Percentiles rank a stretch among this genome's conserved stretches.
phyloP scores from a whole-genome alignment of 331 rosid genomes.

The Quercus tomentella region DNA sequence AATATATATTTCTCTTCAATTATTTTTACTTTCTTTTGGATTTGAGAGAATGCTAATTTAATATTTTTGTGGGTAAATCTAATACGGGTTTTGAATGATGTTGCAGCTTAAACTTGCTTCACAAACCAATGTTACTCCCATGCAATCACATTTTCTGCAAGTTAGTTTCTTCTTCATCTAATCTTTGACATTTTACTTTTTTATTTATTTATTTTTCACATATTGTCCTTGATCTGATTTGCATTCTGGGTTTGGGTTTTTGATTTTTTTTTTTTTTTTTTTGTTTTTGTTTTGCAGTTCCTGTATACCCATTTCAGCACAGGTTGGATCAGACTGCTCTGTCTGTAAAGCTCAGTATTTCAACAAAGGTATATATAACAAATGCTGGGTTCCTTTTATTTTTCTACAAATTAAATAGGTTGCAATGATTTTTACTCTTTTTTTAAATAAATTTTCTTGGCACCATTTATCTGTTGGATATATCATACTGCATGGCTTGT shows the following conservation, averaged over 20 bases:
- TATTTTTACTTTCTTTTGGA: not conserved
- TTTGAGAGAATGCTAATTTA: not conserved
- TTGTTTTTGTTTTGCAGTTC: conserved; percentile 26
- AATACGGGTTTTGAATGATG: not conserved
- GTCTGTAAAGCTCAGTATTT: conserved; percentile 47
- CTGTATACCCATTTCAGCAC: conserved; percentile 38
- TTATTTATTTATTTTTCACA: not conserved
- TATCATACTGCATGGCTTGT: not conserved
- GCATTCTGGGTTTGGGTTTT: not conserved
- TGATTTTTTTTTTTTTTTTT: not conserved
- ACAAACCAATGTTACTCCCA: conserved; percentile 62
- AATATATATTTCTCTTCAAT: not conserved
- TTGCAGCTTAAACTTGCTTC: conserved; percentile 61
- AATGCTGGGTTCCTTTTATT: not conserved
- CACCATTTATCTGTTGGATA: not conserved
- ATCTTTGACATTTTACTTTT: not conserved
- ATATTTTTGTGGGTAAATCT: not conserved
- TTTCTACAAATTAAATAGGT: not conserved
- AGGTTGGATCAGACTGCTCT: conserved; percentile 47
- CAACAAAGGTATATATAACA: conserved; percentile 37
- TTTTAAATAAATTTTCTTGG: too few relatives aligned
- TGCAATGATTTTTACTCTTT: not conserved
- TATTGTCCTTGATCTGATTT: not conserved
- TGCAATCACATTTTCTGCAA: conserved; percentile 87
- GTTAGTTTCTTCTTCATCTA: conserved; percentile 31